Evolutionary conservation across 805 yeast species (phyloP), one percentile per base, ranked within the genome.

Genomic region (Yamadazyma philogaea): DNA sequence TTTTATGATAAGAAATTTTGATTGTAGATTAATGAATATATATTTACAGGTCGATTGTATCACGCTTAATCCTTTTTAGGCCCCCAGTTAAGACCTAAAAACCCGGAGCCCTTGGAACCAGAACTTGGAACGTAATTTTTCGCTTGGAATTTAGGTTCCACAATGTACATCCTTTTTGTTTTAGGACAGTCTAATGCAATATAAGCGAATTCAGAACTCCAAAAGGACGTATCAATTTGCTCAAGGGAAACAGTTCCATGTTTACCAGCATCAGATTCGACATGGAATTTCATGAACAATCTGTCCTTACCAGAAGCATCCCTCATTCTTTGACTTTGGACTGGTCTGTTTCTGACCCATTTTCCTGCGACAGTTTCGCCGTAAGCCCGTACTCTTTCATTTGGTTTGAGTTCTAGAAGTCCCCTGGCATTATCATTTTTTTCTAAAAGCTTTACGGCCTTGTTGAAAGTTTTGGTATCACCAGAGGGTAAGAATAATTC

Each of bases 281-380:
- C 91, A 55, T 84, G 89, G 63, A 89, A 89, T 59, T 84, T 81
- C 93, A 90, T 84, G 45, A 81, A 70, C 53, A 86, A 72, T 52
- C 85, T 95, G 51, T 86, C 93, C 52, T 81, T 78, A 1, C 96
- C 95, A 45, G 83, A 82, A 47, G 78, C 75, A 40, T 84, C 95
- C 43, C 78, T 64, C 46, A 82, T 72, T 43, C 86, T 76, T 18
- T 75, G 65, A 11, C 93, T 79, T 37, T 81, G 79, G 31, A 87
- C 78, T 2, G 96, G 96, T 65, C 96, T 79, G 57, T 86, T 86
- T 67, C 96, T 78, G 6, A 88, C 84, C 91, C 96, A 87, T 54
- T 79, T 79, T 57, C 86, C 91, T 17, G 75, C 71, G 1, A 79
- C 63, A 6, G 72, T 61, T 52, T 85, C 95, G 36, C 96, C 96